A percentile compares a stretch with the other conserved stretches of the same genome.
phyloP scores from a whole-genome alignment of 305 asterid genomes.

The Fraxinus floribunda region DNA sequence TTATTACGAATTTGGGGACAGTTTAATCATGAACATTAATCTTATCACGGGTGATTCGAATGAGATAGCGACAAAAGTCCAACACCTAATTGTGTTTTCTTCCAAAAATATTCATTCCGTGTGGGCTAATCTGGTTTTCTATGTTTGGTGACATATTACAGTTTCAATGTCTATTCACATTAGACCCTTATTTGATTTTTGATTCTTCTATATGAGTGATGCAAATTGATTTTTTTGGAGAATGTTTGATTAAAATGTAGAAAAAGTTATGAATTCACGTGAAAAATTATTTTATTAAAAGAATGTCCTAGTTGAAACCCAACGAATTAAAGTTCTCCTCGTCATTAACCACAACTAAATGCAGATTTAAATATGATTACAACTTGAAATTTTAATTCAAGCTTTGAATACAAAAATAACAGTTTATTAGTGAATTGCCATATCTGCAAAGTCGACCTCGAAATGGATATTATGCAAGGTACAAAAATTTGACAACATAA shows the following conservation, averaged over 20 bases:
- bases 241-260: too few relatives aligned
- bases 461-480: neutral
- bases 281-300: too few relatives aligned
- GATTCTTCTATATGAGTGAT: neutral
- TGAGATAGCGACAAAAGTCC: neutral
- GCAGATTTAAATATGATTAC: neutral
- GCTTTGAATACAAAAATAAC: neutral
- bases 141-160: conserved; percentile 4
- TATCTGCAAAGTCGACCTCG: neutral
- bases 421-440: neutral
- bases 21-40: too few relatives aligned
- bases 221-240: too few relatives aligned
- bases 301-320: neutral
- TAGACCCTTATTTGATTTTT: neutral
- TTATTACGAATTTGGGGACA: too few relatives aligned
- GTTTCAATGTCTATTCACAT: too few relatives aligned
- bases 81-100: too few relatives aligned
- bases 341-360: neutral
- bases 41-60: neutral
- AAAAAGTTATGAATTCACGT: too few relatives aligned
- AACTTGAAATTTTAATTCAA: neutral
- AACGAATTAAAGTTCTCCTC: neutral
- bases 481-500: neutral
- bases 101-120: neutral
- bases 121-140: neutral